Base-by-base conservation (phyloP, 306 rosid species). In the Prunus campanulata region DNA sequence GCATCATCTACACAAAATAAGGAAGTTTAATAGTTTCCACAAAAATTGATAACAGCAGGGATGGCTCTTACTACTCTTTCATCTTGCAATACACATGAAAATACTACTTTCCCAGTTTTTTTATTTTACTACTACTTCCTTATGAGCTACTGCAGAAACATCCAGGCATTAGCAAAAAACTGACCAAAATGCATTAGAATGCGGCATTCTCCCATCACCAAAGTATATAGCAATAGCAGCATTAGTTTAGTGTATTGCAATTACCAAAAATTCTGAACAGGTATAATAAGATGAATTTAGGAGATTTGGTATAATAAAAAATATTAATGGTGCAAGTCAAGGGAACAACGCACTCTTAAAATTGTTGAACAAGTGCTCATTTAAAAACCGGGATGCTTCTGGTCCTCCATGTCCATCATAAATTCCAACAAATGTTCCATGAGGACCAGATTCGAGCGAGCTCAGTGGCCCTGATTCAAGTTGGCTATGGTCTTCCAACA, bases 361-460 rank as follows among this genome's bases (percentile, higher is more conserved):
- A 84, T 96, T 81, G 24, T 83, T 85, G 79, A 88, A 96, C 20
- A 96, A 84, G 52, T 32, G 87, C 8, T 88, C 91, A 65, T 89
- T 90, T 30, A 96, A 79, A 70, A 96, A 96, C 42, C 90, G 90
- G 18, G 99, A 73, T 76, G 96, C 82, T 77, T 92, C 99, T 24
- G 99, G 96, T 79, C 98, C 99, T 60, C 97, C 99, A 76, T 96
- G 99, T 3, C 99, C 99, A 77, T 96, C 99, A 71, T 96, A 92
- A 39, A 96, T 72, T 61, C 99, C 99, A 57, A 92, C 96, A 79
- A 90, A 92, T 74, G 99, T 96, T 61, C 93, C 99, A 44, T 51
- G 80, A 71, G 91, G 87, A 75, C 87, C 92, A 1, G 85, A 82
- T 32, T 85, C 90, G 8, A 25, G 14, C 2, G 81, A 89, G 77